Evolutionary conservation across 495 filamentous ascomycete species (phyloP), one percentile per base, ranked within the genome.

Genomic region (Daldinia concentrica): DNA sequence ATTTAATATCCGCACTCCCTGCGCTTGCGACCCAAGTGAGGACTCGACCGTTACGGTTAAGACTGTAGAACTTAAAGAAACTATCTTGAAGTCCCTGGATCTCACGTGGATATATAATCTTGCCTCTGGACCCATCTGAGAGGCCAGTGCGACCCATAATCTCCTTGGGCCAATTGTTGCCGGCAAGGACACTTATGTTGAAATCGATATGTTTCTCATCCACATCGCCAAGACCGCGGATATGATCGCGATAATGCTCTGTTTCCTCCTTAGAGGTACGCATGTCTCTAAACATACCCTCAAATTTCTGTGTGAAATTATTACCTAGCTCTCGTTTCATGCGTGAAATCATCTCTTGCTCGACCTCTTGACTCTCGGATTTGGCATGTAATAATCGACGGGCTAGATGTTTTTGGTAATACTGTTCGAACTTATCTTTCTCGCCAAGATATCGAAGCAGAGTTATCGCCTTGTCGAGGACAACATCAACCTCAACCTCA

Each of bases 271-370:
- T 91, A 0, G 93, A 97, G 6, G 94, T 84, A 22, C 91, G 86
- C 91, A 99, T 98, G 75, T 99, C 95, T 79, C 92, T 97, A 79
- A 99, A 99, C 95, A 99, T 99, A 59, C 93, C 88, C 76, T 99
- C 95, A 26, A 98, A 86, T 72, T 95, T 95, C 70, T 88, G 82
- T 0, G 96, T 98, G 78, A 99, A 99, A 56, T 91, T 88, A 71
- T 97, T 97, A 32, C 95, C 95, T 54, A 98, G 87, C 78, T 97
- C 94, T 71, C 94, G 86, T 82, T 97, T 97, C 92, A 99, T 96
- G 64, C 95, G 90, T 1, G 89, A 91, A 52, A 98, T 96, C 91
- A 99, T 97, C 69, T 95, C 91, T 75, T 94, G 92, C 81, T 99
- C 95, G 0, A 90, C 90, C 76, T 97, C 94, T 75, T 91, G 91